Evolutionary conservation across 2,329 filamentous ascomycete genomes (phyloP), one percentile per base, ranked within the genome.

Genomic region (Alternaria sp.): DNA sequence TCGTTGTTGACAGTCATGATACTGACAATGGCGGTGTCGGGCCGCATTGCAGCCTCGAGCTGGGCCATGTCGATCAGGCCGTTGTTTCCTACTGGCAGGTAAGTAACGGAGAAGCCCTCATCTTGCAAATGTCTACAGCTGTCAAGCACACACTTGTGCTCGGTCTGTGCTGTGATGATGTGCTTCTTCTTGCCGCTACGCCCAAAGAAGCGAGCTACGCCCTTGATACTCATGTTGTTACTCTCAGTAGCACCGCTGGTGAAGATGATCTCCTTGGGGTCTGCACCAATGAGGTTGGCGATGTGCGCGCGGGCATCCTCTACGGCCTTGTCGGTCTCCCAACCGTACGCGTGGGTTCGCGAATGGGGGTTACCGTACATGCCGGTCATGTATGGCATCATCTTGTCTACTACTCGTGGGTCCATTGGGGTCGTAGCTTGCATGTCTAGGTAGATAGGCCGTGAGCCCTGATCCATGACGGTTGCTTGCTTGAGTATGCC

Each of bases 1-100:
- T 99, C 96, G 81, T 99, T 99, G 85, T 99, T 99, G 75, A 99
- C 96, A 1, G 96, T 90, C 96, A 99, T 99, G 81, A 99, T 92
- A 78, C 94, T 97, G 81, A 98, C 94, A 28, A 99, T 84, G 46
- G 89, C 90, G 14, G 96, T 99, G 64, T 98, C 94, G 1, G 94
- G 94, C 64, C 92, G 89, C 66, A 99, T 96, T 23, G 95, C 93
- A 21, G 90, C 92, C 82, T 96, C 92, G 28, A 99, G 87, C 71
- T 96, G 89, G 45, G 92, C 87, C 84, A 99, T 87, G 70, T 91
- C 88, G 74, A 99, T 85, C 69, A 98, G 83, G n/a, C 96, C 96
- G 70, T 93, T 95, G 75, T 83, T 87, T 81, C 94, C 88, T 6
- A 99, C 96, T 4, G 96, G 94, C 50, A 99, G 87, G 75, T 99